Conservation (phyloP, 345 rosid genomes). For the Lepidium africanum region DNA sequence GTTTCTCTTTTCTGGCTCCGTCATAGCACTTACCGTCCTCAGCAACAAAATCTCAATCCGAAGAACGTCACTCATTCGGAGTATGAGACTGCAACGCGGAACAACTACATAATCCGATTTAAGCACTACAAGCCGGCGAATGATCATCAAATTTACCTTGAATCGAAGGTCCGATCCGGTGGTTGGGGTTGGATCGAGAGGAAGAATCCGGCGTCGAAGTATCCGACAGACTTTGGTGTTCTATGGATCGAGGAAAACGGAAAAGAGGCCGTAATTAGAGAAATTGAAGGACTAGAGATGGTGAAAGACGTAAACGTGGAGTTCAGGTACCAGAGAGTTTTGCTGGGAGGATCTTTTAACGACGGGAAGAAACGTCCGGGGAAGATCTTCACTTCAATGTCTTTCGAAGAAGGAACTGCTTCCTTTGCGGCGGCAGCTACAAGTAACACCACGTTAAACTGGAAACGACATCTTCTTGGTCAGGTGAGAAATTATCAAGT, state of each 20-base stretch:
- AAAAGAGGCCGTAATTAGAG: constrained; percentile 41
- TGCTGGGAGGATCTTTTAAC: constrained; percentile 53
- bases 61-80: constrained; percentile 16
- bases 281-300: constrained; percentile 48
- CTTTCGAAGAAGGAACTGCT: constrained; percentile 52
- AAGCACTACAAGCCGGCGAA: constrained; percentile 47
- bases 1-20: constrained; percentile 35
- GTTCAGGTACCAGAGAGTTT: constrained; percentile 51
- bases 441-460: constrained; percentile 57
- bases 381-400: constrained; percentile 80
- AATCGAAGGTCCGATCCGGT: constrained; percentile 37
- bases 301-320: constrained; percentile 85
- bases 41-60: constrained; percentile 17
- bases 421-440: constrained; percentile 26
- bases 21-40: constrained; percentile 17
- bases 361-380: constrained; percentile 78
- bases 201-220: constrained; percentile 59
- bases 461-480: constrained; percentile 67
- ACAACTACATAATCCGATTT: constrained; percentile 76
- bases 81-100: neutral
- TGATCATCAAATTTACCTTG: constrained; percentile 52
- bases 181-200: constrained; percentile 96
- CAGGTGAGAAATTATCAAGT: constrained; percentile 37
- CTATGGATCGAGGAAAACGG: constrained; percentile 46
- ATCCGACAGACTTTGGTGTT: constrained; percentile 81